Conservation (phyloP, 2,329 filamentous ascomycete genomes). For the Fusarium solani-melongenae region DNA sequence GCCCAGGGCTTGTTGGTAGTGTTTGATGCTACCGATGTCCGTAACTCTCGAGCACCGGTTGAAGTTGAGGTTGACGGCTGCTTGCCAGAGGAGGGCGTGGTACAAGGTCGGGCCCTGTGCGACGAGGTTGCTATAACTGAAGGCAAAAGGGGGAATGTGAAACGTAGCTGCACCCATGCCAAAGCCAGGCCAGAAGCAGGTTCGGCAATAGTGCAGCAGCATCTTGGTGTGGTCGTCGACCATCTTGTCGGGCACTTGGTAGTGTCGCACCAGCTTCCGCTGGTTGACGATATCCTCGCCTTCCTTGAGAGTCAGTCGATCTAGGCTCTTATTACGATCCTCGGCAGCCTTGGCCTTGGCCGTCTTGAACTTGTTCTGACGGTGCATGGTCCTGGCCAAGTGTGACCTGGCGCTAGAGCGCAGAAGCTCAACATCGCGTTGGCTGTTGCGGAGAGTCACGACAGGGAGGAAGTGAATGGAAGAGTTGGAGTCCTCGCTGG, state of each 20-base stretch:
- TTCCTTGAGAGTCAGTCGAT: neutral
- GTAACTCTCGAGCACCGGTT: neutral
- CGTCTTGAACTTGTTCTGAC: neutral
- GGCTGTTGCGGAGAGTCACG: neutral
- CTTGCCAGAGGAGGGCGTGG: neutral
- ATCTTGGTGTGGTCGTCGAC: neutral
- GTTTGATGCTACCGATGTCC: neutral
- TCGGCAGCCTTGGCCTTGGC: neutral
- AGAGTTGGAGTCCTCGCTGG: neutral
- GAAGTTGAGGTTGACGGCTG: slow-evolving; percentile 1
- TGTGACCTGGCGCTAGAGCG: neutral
- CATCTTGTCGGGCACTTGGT: neutral
- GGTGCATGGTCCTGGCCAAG: neutral
- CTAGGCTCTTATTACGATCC: neutral
- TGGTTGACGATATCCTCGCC: neutral
- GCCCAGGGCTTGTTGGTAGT: neutral
- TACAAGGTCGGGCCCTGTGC: neutral
- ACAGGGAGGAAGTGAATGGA: neutral
- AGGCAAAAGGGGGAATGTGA: neutral
- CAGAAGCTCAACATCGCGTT: neutral
- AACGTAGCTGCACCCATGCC: neutral
- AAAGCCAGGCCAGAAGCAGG: neutral
- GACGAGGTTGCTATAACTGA: neutral
- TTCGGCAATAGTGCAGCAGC: neutral
- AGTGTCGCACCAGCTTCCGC: neutral